Base-by-base conservation (phyloP, 2,329 filamentous ascomycete species). In the Magnaporthiopsis rhizophila region DNA sequence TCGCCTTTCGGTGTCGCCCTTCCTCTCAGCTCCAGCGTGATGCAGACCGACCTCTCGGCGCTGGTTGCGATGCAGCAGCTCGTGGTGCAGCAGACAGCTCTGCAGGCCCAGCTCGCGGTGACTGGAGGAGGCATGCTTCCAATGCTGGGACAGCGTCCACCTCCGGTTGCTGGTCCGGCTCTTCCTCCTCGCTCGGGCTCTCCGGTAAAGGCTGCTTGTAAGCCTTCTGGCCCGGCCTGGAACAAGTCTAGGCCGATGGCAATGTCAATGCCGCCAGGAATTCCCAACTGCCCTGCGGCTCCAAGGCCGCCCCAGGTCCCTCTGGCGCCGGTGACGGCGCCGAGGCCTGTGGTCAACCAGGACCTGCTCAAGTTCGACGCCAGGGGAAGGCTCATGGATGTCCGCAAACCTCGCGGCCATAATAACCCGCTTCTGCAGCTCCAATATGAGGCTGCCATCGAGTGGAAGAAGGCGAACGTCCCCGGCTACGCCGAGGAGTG, bases 401-500 rank as follows among this genome's bases (percentile, higher is more conserved):
- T 63, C 3, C 62, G 53, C 30, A 81, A 81, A 68, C 80, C 80
- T 12, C 74, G 73, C 4, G 69, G 71, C 36, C 78, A 78, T 59
- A 71, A 81, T 65, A 32, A 58, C 56, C 70, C 80, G 15, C 65
- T 69, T 59, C 74, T 74, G 32, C 80, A 82, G 69, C 77, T 79
- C 65, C 72, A 74, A 65, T 82, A 82, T 68, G 80, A 82, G 70
- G 77, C 74, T 50, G 81, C 76, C 67, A 76, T 82, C 45, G 80
- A 82, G 69, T 80, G 76, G 76, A 76, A 79, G 64, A 82, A 82
- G 67, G 77, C 77, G 28, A 76, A 77, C 60, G 77, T 81, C 67
- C 80, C 80, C 7, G 79, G 78, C 2, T 82, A 81, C 67, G 79
- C 80, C 30, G 67, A 77, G 65, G 73, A 76, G 67, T 82, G 80